Percentiles rank a stretch among this genome's conserved stretches.
Evolutionary conservation across 257 asterid genomes (phyloP).

Genomic region (Apocynum venetum): DNA sequence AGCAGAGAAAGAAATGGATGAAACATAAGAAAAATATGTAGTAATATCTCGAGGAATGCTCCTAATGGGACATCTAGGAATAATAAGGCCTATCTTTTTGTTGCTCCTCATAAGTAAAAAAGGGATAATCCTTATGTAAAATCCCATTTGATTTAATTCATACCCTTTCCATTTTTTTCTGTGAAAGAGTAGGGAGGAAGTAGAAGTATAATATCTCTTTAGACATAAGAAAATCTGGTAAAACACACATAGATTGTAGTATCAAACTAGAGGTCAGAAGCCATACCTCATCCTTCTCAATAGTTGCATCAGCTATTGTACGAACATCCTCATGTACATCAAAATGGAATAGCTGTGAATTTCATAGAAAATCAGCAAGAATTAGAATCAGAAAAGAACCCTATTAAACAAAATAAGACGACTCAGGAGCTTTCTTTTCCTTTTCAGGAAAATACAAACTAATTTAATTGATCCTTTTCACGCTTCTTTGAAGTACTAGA

Average conservation of each 20-base stretch:
- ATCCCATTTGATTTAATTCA: no score
- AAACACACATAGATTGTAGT: neutral
- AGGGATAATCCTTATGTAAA: no score
- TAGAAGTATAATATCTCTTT: neutral
- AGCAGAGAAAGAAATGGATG: no score
- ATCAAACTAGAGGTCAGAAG: neutral
- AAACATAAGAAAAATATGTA: no score
- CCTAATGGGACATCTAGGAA: no score
- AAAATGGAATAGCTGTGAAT: slow-evolving; percentile 86
- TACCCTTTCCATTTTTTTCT: no score
- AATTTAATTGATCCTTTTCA: no score
- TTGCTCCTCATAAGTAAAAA: no score
- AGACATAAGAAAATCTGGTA: neutral
- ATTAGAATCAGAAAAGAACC: neutral
- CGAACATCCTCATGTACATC: slow-evolving; percentile 99
- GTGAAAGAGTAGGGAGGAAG: no score
- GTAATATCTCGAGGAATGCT: no score
- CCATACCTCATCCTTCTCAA: slow-evolving; percentile 96
- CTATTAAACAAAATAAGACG: neutral
- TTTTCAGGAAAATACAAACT: no score
- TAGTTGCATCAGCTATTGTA: slow-evolving; percentile 89
- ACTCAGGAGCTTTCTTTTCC: neutral
- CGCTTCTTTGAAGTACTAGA: neutral
- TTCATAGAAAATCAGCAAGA: neutral
- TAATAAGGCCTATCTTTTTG: no score